Evolutionary conservation across 1,284 basidiomycete genomes (phyloP), one percentile per base, ranked within the genome.

Genomic region (Puccinia novopanici): DNA sequence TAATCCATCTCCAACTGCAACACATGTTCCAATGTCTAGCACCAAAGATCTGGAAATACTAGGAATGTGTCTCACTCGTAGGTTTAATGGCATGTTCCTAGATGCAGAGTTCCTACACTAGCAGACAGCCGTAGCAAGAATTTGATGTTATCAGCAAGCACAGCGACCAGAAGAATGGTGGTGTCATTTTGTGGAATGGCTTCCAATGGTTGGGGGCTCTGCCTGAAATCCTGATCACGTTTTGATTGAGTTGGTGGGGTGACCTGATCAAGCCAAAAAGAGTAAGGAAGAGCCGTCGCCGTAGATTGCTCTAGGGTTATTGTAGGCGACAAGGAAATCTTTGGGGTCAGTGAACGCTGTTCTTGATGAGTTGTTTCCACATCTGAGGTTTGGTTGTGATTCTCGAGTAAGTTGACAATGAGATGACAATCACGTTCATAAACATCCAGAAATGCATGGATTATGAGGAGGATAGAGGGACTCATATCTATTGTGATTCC

Each of bases 401-500:
- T 74, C 13, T 74, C 72, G 19, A 74, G 17, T 45, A 74, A 74
- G 40, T 61, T 61, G 34, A 74, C 50, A 13, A 74, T 61, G 17
- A 74, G 52, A 48, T 74, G 52, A n/a, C 54, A 37, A 61, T 74
- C 72, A 8, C 72, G 72, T 55, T 74, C 72, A 45, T 74, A 74
- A 30, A 74, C 72, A 45, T 74, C 72, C 30, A 74, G 55, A 61
- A 74, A 74, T 59, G 72, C 57, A 48, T 61, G 54, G 24, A 74
- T 40, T 5, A 74, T 74, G 30, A 74, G 24, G n/a, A 74, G 40
- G 2, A 74, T 74, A 9, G 72, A 57, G 19, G 72, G 72, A 34
- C 72, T 74, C 30, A 74, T 55, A 37, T 74, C 72, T 27, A 74
- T 74, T 15, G 72, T 74, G 50, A 74, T 74, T 40, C 72, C 72